A percentile compares a stretch with the other conserved stretches of the same genome.
phyloP scores from a whole-genome alignment of 73 alveolate genomes.

The Effrenium voratum region DNA sequence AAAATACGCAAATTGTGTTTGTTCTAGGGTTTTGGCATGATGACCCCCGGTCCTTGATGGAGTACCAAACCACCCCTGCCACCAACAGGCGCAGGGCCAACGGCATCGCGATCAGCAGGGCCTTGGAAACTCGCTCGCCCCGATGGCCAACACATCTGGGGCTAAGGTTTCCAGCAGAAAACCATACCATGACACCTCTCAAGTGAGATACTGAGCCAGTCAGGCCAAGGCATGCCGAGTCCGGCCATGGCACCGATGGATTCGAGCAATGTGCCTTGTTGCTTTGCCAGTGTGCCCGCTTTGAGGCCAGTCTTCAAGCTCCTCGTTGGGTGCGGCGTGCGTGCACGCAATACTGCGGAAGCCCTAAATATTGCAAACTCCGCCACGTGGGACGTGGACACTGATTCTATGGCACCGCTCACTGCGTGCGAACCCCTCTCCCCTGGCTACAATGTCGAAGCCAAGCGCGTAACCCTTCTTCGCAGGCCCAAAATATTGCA shows the following conservation, averaged over 20 bases:
- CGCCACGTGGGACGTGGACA: too few species aligned
- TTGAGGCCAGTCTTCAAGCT: too few species aligned
- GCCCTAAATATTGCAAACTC: too few species aligned
- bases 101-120: conserved; percentile 70
- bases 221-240: background rate
- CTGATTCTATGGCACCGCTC: too few species aligned
- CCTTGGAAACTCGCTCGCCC: too few species aligned
- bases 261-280: background rate
- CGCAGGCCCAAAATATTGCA: too few species aligned
- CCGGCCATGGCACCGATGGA: background rate
- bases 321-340: too few species aligned
- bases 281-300: background rate
- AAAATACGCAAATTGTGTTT: background rate
- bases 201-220: background rate
- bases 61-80: conserved; percentile 88
- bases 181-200: background rate
- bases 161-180: background rate
- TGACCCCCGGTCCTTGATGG: conserved; percentile 64
- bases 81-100: conserved; percentile 46
- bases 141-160: background rate
- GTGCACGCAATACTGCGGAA: too few species aligned
- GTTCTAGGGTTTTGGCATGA: too few species aligned
- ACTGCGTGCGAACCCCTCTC: too few species aligned
- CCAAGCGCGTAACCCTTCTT: too few species aligned
- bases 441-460: too few species aligned